Evolutionary conservation across 495 filamentous ascomycete species (phyloP).

Genomic region (Articulospora tetracladia): DNA sequence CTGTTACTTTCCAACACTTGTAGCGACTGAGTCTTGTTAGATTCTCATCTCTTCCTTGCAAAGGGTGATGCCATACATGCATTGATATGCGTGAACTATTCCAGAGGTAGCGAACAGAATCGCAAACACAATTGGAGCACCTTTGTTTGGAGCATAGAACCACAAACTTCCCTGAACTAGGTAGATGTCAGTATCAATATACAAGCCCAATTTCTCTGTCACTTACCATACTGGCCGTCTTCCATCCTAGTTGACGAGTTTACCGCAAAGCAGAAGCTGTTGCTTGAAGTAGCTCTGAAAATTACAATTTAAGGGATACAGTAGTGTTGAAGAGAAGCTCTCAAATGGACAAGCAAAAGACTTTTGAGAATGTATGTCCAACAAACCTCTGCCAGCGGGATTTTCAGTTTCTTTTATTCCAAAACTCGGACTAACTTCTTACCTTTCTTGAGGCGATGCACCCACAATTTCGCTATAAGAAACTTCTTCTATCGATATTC

Average conservation of each 20-base stretch:
- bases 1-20: slow-evolving; percentile 49
- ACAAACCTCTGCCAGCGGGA: too few relatives aligned
- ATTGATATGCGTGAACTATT: slow-evolving; percentile 56
- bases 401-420: background rate
- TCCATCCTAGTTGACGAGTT: slow-evolving; percentile 26
- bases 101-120: slow-evolving; percentile 60
- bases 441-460: background rate
- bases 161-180: slow-evolving; percentile 52
- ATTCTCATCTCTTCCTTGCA: background rate
- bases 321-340: background rate
- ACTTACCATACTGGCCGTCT: slow-evolving; percentile 32
- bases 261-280: background rate
- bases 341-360: too few relatives aligned
- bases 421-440: background rate
- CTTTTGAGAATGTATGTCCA: too few relatives aligned
- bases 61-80: slow-evolving; percentile 44
- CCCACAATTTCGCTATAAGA: background rate
- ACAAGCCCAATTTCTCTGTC: background rate
- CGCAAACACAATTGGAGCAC: slow-evolving; percentile 63
- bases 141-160: slow-evolving; percentile 74
- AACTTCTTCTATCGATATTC: background rate
- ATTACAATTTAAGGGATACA: background rate
- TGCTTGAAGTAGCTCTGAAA: background rate
- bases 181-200: background rate
- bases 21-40: slow-evolving; percentile 26